phyloP scores from a whole-genome alignment of 352 stramenopile genomes.

The Globisporangium acanthophoron region DNA sequence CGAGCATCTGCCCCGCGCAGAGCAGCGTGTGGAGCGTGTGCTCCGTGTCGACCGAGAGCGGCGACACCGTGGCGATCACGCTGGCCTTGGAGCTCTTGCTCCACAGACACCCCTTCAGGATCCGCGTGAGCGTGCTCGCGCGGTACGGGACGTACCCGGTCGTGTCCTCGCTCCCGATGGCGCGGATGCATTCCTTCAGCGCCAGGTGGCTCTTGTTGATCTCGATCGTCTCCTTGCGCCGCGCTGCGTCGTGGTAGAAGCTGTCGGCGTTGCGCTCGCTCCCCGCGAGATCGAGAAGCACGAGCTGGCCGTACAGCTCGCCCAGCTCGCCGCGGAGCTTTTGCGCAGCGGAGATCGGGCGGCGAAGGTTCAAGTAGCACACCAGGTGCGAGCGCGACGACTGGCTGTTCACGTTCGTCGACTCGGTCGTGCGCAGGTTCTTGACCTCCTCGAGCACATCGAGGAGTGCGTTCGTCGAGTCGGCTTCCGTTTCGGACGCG shows the following conservation, averaged over 20 bases:
- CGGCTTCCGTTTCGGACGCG: constrained; percentile 38
- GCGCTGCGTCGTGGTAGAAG: too few relatives aligned
- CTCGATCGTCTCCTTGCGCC: constrained; percentile 60
- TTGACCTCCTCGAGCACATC: constrained; percentile 62
- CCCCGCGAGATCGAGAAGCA: constrained; percentile 48
- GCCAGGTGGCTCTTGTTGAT: constrained; percentile 85
- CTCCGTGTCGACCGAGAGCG: constrained; percentile 64
- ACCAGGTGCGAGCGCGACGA: constrained; percentile 70
- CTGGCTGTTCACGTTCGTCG: constrained; percentile 74
- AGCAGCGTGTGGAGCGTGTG: constrained; percentile 76
- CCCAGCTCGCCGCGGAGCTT: not conserved
- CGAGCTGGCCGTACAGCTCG: not conserved
- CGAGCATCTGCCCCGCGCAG: constrained; percentile 65
- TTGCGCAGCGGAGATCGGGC: not conserved
- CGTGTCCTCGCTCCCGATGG: constrained; percentile 36
- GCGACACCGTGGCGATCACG: constrained; percentile 75
- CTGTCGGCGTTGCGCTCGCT: constrained; percentile 44
- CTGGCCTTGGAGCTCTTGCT: constrained; percentile 51
- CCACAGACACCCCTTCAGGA: constrained; percentile 72
- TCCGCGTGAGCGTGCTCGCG: constrained; percentile 60
- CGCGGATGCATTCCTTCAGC: constrained; percentile 79
- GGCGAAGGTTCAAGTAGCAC: constrained; percentile 54
- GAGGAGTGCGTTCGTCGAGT: constrained; percentile 58
- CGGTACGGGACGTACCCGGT: constrained; percentile 65
- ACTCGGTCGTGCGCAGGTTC: constrained; percentile 65